phyloP scores from a whole-genome alignment of 2,329 filamentous ascomycete species.

The Xylaria digitata region DNA sequence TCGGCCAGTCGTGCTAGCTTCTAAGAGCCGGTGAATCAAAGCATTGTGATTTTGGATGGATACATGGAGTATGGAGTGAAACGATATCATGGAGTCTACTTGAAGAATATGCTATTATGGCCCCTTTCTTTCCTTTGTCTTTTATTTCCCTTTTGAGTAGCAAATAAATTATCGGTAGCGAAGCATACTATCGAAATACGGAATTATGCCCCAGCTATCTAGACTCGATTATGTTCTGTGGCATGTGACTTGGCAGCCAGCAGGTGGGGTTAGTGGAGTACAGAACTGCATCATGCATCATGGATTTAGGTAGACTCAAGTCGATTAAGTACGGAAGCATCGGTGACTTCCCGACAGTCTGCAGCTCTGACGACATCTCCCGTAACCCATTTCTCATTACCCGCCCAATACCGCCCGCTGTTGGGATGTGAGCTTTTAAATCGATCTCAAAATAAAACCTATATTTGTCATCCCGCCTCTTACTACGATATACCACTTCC shows the following conservation, averaged over 20 bases:
- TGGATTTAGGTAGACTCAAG: too few species aligned
- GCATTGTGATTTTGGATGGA: neutral
- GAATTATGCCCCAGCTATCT: too few species aligned
- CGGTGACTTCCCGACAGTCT: neutral
- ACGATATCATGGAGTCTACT: neutral
- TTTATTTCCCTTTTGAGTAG: neutral
- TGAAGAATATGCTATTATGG: neutral
- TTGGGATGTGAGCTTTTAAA: neutral
- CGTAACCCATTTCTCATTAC: constrained; percentile 7
- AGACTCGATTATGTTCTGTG: too few species aligned
- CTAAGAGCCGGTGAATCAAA: neutral
- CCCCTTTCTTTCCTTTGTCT: neutral
- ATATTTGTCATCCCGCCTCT: neutral
- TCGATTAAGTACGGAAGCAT: neutral
- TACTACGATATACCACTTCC: neutral
- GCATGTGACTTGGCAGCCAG: too few species aligned
- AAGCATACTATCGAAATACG: too few species aligned
- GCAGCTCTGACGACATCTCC: constrained; percentile 35
- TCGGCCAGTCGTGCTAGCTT: too few species aligned
- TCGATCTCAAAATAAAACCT: neutral
- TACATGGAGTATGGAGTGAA: neutral
- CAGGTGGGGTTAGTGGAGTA: too few species aligned
- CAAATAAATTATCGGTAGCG: too few species aligned
- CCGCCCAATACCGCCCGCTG: too few species aligned
- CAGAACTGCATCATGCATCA: too few species aligned